These are phyloP conservation scores for Blastomyces percursus DNA, from an alignment of 2,329 filamentous ascomycete genomes.

Conservation along the genomic window DNA sequence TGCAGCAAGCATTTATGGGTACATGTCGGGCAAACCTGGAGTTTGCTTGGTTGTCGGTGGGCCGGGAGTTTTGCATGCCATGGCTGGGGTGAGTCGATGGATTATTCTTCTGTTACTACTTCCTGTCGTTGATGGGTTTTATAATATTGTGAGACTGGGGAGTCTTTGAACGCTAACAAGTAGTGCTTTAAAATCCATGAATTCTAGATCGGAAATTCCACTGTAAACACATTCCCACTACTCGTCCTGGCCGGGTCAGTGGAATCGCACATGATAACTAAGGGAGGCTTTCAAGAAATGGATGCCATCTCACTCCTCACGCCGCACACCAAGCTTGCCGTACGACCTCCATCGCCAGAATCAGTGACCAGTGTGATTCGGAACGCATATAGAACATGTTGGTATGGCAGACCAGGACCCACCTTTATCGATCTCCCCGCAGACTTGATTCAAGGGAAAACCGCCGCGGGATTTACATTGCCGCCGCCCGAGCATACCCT, in stretches of 20 bases:
- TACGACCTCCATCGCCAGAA: slow-evolving; percentile 38
- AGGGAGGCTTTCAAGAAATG: slow-evolving; percentile 48
- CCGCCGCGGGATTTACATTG: slow-evolving; percentile 11
- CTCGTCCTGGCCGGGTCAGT: slow-evolving; percentile 45
- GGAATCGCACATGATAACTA: slow-evolving; percentile 42
- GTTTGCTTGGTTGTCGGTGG: slow-evolving; percentile 50
- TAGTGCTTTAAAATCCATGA: background rate
- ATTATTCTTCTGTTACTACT: background rate
- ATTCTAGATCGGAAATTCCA: slow-evolving; percentile 38
- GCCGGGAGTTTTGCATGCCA: slow-evolving; percentile 47
- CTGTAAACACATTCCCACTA: slow-evolving; percentile 45
- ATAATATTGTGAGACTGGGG: background rate
- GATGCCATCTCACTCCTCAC: slow-evolving; percentile 44
- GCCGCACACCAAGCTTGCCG: slow-evolving; percentile 43
- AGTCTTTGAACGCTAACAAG: background rate
- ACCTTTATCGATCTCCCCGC: slow-evolving; percentile 47
- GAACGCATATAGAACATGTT: slow-evolving; percentile 43
- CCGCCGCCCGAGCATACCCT: slow-evolving; percentile 22
- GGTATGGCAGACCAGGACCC: slow-evolving; percentile 45
- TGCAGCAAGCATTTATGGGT: slow-evolving; percentile 49
- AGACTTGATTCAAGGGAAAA: slow-evolving; percentile 41
- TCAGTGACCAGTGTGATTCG: slow-evolving; percentile 38
- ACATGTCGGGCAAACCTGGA: slow-evolving; percentile 45
- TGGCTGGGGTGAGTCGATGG: slow-evolving; percentile 43
- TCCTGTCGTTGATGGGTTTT: slow-evolving; percentile 3